Evolutionary conservation across 2,329 filamentous ascomycete species (phyloP), one percentile per base, ranked within the genome.

Genomic region (Xylariaceae sp.): DNA sequence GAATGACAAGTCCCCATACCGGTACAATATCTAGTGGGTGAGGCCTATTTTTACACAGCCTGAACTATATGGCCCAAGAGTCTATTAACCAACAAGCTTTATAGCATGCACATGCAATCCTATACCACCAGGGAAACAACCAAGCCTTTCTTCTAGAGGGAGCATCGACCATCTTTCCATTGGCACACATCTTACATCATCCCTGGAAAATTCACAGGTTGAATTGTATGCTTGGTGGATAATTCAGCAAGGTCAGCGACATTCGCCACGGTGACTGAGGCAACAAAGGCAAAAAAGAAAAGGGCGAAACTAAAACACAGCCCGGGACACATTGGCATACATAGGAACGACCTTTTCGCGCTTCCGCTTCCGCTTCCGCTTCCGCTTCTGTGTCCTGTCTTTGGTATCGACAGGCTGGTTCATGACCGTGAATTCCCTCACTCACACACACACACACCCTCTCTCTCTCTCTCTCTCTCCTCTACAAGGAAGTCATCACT

Each of bases 241-340:
- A 19, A 1, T 19, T 19, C 19, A 42, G 48, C 42, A 11, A 52
- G 51, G 49, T 57, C 54, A 59, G 50, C 48, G 52, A 11, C 35
- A 7, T 50, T 50, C 41, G 47, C 54, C 57, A 48, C 54, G 49
- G 19, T 19, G 19, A 19, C 19, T 19, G 19, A 19, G 19, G 19
- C 19, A 47, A 29, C 53, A 51, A 46, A 54, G 57, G 57, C 57
- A 57, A 51, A 57, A 37, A 47, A 32, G 19, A 26, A 9, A 37
- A 42, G 7, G 9, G 40, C 30, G 39, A 19, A 19, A 19, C n/a
- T 30, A n/a, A 41, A 45, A 43, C 48, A 45, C 51, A 54, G 55
- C 55, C 55, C 35, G 37, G 5, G 29, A 11, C 37, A 40, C 40
- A 19, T 19, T 19, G 19, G 19, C 19, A 27, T 55, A 57, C 55